Evolutionary conservation across 176 grass and related monocot species (phyloP).

Genomic region (Eragrostis curvula): DNA sequence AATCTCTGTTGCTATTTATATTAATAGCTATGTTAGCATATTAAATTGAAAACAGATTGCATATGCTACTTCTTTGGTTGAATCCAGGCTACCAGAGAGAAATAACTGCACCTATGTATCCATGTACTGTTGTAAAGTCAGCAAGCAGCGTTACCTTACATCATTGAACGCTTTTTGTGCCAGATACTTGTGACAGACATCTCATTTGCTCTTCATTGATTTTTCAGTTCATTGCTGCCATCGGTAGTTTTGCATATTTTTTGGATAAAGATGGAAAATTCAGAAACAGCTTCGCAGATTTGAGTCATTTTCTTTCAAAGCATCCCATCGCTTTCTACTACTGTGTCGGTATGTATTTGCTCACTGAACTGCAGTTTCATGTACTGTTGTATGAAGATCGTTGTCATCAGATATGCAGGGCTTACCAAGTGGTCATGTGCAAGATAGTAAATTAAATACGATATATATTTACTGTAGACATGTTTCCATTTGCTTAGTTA

Average conservation of each 20-base stretch:
- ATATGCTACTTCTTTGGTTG: too few species aligned
- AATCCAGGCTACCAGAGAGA: too few species aligned
- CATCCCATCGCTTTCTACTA: slow-evolving; percentile 87
- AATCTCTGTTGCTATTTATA: neutral
- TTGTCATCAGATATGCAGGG: neutral
- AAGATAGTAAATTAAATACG: too few species aligned
- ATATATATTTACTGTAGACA: too few species aligned
- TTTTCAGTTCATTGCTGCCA: slow-evolving; percentile 61
- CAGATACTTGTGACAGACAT: neutral
- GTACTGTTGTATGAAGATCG: neutral
- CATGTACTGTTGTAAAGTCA: too few species aligned
- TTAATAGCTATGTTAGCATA: neutral
- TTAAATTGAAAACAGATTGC: neutral
- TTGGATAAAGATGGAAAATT: slow-evolving; percentile 75
- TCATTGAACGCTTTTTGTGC: too few species aligned
- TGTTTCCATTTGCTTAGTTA: too few species aligned
- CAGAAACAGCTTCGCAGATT: slow-evolving; percentile 71
- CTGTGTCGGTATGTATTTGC: slow-evolving; percentile 59
- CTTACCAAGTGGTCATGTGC: neutral
- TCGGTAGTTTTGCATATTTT: slow-evolving; percentile 66
- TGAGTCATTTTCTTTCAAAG: slow-evolving; percentile 78
- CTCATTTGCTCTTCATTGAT: neutral
- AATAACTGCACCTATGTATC: too few species aligned
- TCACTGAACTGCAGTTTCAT: neutral
- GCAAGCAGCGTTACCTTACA: too few species aligned